These are phyloP conservation scores for Rhizopus microsporus DNA, from an alignment of 371 early-diverging fungal species.

Conservation along the genomic window DNA sequence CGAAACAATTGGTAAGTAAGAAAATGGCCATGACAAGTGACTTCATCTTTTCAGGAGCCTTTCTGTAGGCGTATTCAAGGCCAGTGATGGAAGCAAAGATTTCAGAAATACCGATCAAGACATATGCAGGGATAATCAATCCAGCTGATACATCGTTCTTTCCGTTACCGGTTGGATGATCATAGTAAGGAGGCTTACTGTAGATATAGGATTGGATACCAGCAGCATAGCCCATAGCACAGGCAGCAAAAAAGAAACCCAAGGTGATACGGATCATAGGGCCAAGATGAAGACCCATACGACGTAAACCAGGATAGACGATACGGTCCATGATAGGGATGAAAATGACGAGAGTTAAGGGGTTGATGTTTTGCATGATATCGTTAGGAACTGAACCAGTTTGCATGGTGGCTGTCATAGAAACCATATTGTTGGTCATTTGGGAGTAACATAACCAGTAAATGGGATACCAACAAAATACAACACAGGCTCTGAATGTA, in stretches of 20 bases:
- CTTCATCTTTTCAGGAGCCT: slow-evolving; percentile 71
- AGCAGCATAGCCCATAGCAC: slow-evolving; percentile 74
- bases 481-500: slow-evolving; percentile 67
- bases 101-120: slow-evolving; percentile 64
- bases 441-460: slow-evolving; percentile 82
- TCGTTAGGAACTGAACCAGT: slow-evolving; percentile 67
- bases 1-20: slow-evolving; percentile 68
- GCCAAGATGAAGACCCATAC: slow-evolving; percentile 62
- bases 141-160: slow-evolving; percentile 61
- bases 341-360: slow-evolving; percentile 64
- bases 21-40: slow-evolving; percentile 71
- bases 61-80: slow-evolving; percentile 75
- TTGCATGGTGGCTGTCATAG: slow-evolving; percentile 72
- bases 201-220: slow-evolving; percentile 73
- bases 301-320: slow-evolving; percentile 69
- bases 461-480: slow-evolving; percentile 73
- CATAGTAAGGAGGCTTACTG: slow-evolving; percentile 37
- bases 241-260: slow-evolving; percentile 72
- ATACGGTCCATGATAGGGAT: slow-evolving; percentile 74
- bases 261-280: slow-evolving; percentile 72
- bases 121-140: slow-evolving; percentile 66
- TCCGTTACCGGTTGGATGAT: slow-evolving; percentile 23
- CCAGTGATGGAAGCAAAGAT: slow-evolving; percentile 74
- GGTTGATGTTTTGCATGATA: slow-evolving; percentile 66
- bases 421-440: slow-evolving; percentile 76